phyloP scores from a whole-genome alignment of 1,284 basidiomycete species.

The Austroboletus niveus region DNA sequence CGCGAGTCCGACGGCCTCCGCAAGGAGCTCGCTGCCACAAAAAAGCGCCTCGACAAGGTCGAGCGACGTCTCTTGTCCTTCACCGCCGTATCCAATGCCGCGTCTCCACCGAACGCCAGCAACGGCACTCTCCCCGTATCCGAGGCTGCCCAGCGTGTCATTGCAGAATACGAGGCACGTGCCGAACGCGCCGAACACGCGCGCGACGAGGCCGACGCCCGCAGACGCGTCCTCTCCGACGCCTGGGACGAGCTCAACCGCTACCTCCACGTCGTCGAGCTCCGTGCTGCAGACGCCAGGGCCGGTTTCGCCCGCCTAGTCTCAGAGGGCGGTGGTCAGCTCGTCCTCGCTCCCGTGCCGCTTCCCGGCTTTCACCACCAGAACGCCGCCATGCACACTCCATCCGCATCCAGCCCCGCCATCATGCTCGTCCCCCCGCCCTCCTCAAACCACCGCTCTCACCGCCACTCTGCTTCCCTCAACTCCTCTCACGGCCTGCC shows the following conservation, averaged over 20 bases:
- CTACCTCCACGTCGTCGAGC: constrained; percentile 46
- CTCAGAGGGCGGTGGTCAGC: constrained; percentile 41
- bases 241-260: constrained; percentile 54
- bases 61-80: constrained; percentile 47
- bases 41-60: constrained; percentile 50
- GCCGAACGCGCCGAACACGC: constrained; percentile 48
- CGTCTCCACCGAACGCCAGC: constrained; percentile 25
- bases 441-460: constrained; percentile 14
- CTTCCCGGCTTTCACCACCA: constrained; percentile 20
- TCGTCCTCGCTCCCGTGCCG: constrained; percentile 36
- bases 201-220: constrained; percentile 56
- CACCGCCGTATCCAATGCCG: constrained; percentile 17
- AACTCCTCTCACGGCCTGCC: constrained; percentile 21
- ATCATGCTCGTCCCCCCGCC: constrained; percentile 26
- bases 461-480: constrained; percentile 25
- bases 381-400: constrained; percentile 2
- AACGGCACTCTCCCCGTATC: constrained; percentile 26
- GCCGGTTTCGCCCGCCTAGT: constrained; percentile 48
- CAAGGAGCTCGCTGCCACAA: constrained; percentile 42
- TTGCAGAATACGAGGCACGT: constrained; percentile 49
- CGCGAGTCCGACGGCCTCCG: constrained; percentile 50
- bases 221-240: constrained; percentile 47
- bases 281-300: constrained; percentile 50
- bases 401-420: constrained; percentile 20
- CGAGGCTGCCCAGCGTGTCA: constrained; percentile 33